Conservation (phyloP, 2,329 filamentous ascomycete species). For the Diaporthe citriasiana region DNA sequence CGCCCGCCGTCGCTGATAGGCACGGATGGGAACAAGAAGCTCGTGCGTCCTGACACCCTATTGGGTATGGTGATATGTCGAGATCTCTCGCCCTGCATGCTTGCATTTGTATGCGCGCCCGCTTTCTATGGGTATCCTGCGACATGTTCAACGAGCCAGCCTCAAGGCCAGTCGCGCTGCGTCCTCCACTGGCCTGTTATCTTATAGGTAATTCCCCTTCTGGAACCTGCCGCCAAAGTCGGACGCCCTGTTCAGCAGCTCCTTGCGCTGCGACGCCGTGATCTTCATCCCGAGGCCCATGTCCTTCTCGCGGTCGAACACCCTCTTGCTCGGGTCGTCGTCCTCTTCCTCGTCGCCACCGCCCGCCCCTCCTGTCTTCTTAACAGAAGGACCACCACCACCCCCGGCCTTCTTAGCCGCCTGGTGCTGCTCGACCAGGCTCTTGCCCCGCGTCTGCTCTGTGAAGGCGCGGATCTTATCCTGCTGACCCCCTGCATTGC, state of each 20-base stretch:
- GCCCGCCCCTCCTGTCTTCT: background rate
- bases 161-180: too few species aligned
- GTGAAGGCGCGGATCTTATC: conserved; percentile 69
- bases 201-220: conserved; percentile 75
- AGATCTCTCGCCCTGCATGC: background rate
- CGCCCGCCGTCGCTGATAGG: conserved; percentile 6
- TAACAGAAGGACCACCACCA: too few species aligned
- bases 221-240: conserved; percentile 88
- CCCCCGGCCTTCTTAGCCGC: conserved; percentile 51
- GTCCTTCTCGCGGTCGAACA: conserved; percentile 94
- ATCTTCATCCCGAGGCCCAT: conserved; percentile 84
- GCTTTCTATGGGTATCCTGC: background rate
- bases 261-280: conserved; percentile 78
- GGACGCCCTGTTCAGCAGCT: conserved; percentile 83
- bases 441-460: conserved; percentile 68
- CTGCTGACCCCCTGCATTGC: conserved; percentile 61
- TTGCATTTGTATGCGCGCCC: background rate
- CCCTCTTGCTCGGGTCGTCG: conserved; percentile 90
- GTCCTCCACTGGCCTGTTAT: background rate
- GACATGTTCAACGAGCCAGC: too few species aligned
- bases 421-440: conserved; percentile 72
- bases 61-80: background rate
- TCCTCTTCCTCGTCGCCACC: conserved; percentile 73
- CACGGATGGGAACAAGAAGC: background rate
- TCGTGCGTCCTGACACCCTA: background rate